Base-by-base conservation (phyloP, 169 alveolate species). In the Plasmodium chabaudi region DNA sequence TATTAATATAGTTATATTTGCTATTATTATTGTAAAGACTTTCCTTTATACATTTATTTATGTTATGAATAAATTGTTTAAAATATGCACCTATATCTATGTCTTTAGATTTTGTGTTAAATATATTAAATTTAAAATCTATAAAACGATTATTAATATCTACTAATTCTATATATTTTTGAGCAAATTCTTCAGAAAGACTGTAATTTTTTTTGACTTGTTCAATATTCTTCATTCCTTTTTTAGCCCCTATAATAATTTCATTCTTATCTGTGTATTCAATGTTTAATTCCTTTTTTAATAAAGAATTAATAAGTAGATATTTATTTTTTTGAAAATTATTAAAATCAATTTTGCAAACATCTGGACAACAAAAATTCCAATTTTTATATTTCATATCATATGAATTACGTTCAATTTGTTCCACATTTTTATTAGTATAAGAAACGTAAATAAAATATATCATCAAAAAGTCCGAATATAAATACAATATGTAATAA, bases 261-360 rank as follows among this genome's bases (percentile, higher is more conserved):
- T 63, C 23, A 21, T 57, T 75, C 10, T 68, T 68, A 60, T 46
- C 53, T 6, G 79, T 51, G 42, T 27, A 23, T 55, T 46, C 65
- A 70, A 67, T 82, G 34, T 82, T 82, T 55, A 82, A 67, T 53
- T 51, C 15, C 57, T 82, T 82, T 17, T 70, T 34, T 9, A 82
- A 57, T 44, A 82, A 21, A n/a, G 61, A 15, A 27, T 34, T 67
- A 55, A 67, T 82, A 15, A 82, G 82, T 23, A 47, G 13, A 2
- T 57, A 56, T 61, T 82, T 82, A 82, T 82, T 82, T 53, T 61
- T 67, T 61, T 82, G 90, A 56, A 65, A 82, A 67, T 68, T 67
- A 61, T 82, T 25, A 67, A 67, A 67, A 42, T 67, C 72, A 53
- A 67, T 65, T 82, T 82, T 82, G 25, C 64, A 65, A 55, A 53